Percentiles rank a stretch among this genome's conserved stretches.
Conservation (phyloP, 345 rosid species). For the Gossypium arboreum region DNA sequence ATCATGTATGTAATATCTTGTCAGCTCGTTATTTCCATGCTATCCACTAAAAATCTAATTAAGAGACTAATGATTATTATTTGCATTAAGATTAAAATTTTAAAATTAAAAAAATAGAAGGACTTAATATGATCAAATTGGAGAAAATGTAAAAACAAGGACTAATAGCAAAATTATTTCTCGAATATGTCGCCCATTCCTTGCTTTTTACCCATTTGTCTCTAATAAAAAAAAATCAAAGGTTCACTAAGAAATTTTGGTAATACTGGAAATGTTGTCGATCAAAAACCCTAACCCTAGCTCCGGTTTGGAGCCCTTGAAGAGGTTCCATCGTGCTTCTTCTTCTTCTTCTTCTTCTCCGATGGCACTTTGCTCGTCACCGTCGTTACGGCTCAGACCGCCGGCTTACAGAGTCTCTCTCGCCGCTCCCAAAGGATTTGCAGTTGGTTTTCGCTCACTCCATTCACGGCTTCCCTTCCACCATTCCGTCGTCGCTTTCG, state of each 20-base stretch:
- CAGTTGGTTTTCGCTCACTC: constrained; percentile 28
- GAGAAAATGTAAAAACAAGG: too few relatives aligned
- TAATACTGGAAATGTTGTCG: constrained; percentile 21
- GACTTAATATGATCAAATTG: too few relatives aligned
- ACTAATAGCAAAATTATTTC: not conserved
- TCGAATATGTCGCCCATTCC: not conserved
- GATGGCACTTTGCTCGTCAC: constrained; percentile 16
- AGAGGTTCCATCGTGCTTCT: constrained; percentile 23
- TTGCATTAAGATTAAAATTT: too few relatives aligned
- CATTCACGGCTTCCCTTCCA: constrained; percentile 28
- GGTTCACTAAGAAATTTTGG: not conserved
- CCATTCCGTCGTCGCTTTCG: constrained; percentile 33
- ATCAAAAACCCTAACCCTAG: constrained; percentile 37
- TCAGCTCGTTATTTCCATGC: too few relatives aligned
- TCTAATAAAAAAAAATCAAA: not conserved
- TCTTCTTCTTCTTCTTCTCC: constrained; percentile 19
- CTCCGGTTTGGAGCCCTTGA: constrained; percentile 7
- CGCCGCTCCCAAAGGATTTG: constrained; percentile 24
- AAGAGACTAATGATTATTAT: too few relatives aligned
- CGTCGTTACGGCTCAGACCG: constrained; percentile 27
- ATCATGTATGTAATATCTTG: too few relatives aligned
- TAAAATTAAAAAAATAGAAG: rapidly evolving
- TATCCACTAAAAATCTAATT: too few relatives aligned
- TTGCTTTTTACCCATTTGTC: not conserved
- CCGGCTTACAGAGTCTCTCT: constrained; percentile 16